phyloP scores from a whole-genome alignment of 441 rosid genomes.

The Jatropha multifida region DNA sequence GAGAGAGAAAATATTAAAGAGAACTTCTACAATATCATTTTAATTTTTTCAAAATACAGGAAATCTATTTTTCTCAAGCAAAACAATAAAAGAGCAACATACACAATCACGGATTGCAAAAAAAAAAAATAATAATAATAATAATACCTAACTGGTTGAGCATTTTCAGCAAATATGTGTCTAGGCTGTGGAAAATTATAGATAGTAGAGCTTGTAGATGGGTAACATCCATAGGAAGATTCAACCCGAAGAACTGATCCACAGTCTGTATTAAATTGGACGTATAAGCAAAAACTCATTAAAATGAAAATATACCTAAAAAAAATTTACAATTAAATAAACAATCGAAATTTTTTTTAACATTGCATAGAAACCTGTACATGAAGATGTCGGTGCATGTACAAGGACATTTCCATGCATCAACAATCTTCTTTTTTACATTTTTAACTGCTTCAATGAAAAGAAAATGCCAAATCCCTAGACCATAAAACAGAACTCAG shows the following conservation, averaged over 20 bases:
- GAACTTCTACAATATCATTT: not conserved
- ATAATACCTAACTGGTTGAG: conserved; percentile 74
- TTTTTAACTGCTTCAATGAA: conserved; percentile 6
- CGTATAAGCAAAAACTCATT: conserved; percentile 17
- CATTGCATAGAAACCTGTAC: not conserved
- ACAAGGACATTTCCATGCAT: not conserved
- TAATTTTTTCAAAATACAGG: not conserved
- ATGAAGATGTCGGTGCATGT: not conserved
- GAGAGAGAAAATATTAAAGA: not conserved
- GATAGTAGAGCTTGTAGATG: conserved; percentile 99
- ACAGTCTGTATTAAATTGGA: conserved; percentile 70
- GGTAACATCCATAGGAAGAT: conserved; percentile 83
- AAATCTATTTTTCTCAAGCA: not conserved
- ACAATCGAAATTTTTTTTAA: not conserved
- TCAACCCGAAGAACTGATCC: conserved; percentile 88
- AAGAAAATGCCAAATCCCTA: conserved; percentile 1
- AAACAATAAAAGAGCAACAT: not conserved
- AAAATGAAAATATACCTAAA: not conserved
- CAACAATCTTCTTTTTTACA: not conserved
- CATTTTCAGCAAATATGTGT: conserved; percentile 71
- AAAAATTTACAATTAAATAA: not conserved
- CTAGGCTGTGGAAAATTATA: conserved; percentile 82
- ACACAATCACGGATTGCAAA: conserved; percentile 1
- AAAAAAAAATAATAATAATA: conserved; percentile 3
- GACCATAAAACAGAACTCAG: not conserved